These are phyloP conservation scores for Fusarium foetens DNA, from an alignment of 2,329 filamentous ascomycete species.

Conservation along the genomic window DNA sequence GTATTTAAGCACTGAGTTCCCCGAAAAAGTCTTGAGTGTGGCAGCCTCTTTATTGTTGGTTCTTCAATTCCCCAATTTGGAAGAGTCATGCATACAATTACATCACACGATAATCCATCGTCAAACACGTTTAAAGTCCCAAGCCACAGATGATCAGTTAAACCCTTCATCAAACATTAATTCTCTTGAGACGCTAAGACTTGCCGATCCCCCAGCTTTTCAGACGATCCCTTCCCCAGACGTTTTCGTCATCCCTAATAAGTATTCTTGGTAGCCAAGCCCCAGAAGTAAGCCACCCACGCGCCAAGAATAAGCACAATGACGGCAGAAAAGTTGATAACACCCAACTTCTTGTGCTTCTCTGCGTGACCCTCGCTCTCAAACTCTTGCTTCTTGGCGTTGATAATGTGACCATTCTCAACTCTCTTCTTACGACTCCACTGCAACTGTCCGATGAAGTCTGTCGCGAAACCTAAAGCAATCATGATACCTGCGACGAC, in stretches of 20 bases:
- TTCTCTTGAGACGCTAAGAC: accelerated
- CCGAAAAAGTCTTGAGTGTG: not conserved
- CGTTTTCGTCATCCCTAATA: not conserved
- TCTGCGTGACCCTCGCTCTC: slow-evolving; percentile 47
- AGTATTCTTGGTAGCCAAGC: slow-evolving; percentile 62
- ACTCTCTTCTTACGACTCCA: slow-evolving; percentile 67
- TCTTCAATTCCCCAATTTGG: not conserved
- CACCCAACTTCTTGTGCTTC: slow-evolving; percentile 55
- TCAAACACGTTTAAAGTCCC: not conserved
- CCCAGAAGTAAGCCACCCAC: slow-evolving; percentile 70
- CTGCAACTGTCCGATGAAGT: slow-evolving; percentile 62
- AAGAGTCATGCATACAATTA: not conserved
- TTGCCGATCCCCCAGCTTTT: not conserved
- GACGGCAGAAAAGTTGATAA: slow-evolving; percentile 56
- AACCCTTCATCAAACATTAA: not conserved
- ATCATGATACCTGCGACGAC: slow-evolving; percentile 56
- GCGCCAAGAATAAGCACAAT: slow-evolving; percentile 60
- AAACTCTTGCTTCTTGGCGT: slow-evolving; percentile 55
- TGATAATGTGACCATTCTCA: slow-evolving; percentile 55
- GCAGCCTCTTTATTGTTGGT: not conserved
- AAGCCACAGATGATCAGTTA: not conserved
- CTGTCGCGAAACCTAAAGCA: slow-evolving; percentile 49
- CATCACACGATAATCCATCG: not conserved
- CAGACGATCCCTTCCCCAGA: not conserved
- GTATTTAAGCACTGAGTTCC: not conserved